Evolutionary conservation across 1,284 basidiomycete species (phyloP).

Genomic region (Marasmius fiardii): DNA sequence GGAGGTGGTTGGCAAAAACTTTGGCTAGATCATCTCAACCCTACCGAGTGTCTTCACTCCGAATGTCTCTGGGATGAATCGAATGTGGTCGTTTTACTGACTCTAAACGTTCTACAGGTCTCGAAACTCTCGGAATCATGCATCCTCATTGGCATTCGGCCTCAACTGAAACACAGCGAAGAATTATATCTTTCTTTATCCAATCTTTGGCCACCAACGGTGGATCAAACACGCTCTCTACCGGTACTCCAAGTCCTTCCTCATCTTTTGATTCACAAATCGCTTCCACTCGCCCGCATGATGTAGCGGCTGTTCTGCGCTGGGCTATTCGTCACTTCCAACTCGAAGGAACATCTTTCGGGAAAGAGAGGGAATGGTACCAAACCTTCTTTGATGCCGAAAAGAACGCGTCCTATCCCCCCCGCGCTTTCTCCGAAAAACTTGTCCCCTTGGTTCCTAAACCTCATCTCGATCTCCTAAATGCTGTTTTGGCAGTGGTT

Average conservation of each 20-base stretch:
- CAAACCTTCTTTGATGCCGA: slow-evolving; percentile 55
- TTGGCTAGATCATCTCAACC: not conserved
- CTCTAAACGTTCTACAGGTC: slow-evolving; percentile 36
- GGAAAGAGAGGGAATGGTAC: slow-evolving; percentile 64
- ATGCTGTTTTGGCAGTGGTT: slow-evolving; percentile 53
- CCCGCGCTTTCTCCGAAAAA: slow-evolving; percentile 54
- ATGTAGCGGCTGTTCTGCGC: slow-evolving; percentile 73
- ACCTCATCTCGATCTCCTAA: slow-evolving; percentile 55
- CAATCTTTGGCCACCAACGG: slow-evolving; percentile 51
- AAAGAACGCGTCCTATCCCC: slow-evolving; percentile 50
- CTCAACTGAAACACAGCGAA: slow-evolving; percentile 61
- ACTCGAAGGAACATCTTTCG: slow-evolving; percentile 55
- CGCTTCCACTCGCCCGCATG: slow-evolving; percentile 60
- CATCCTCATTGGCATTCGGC: slow-evolving; percentile 78
- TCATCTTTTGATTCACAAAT: slow-evolving; percentile 57
- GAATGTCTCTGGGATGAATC: no score
- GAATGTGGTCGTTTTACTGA: slow-evolving; percentile 5
- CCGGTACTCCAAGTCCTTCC: slow-evolving; percentile 38
- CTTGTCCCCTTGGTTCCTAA: slow-evolving; percentile 55
- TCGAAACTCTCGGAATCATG: slow-evolving; percentile 76
- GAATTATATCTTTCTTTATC: slow-evolving; percentile 68
- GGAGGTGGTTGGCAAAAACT: not conserved
- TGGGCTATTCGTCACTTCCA: slow-evolving; percentile 74
- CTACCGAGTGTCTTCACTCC: no score
- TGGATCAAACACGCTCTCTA: slow-evolving; percentile 43